Evolutionary conservation across 805 yeast genomes (phyloP).

Genomic region (Cyberlindnera meyerae): DNA sequence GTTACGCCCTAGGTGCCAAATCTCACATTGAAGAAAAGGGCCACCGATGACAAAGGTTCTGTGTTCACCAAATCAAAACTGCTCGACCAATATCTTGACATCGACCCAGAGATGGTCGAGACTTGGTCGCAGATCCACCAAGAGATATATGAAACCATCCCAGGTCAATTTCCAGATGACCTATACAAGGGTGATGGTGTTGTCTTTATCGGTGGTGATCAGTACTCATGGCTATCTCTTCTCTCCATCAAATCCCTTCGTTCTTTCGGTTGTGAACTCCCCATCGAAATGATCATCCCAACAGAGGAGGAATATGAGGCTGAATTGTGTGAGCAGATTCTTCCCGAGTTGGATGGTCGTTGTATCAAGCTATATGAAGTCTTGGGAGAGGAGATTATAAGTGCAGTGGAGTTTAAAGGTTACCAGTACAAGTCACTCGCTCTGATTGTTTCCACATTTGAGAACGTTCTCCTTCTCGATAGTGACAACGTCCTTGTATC

Average conservation of each 20-base stretch:
- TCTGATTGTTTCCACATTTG: conserved; percentile 68
- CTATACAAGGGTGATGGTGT: conserved; percentile 20
- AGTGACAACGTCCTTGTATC: conserved; percentile 62
- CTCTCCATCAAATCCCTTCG: conserved; percentile 45
- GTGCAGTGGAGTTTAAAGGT: conserved; percentile 47
- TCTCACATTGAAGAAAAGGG: conserved; percentile 12
- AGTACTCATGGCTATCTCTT: conserved; percentile 49
- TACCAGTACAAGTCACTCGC: conserved; percentile 75
- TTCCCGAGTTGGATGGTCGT: conserved; percentile 56
- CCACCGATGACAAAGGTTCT: conserved; percentile 45
- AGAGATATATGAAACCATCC: conserved; percentile 40
- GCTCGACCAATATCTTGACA: conserved; percentile 10
- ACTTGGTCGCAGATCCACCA: conserved; percentile 41
- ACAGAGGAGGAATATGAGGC: conserved; percentile 61
- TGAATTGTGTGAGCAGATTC: conserved; percentile 52
- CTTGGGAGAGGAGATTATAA: conserved; percentile 51
- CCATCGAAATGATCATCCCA: conserved; percentile 71
- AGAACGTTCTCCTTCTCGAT: conserved; percentile 68
- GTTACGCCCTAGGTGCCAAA: conserved; percentile 14
- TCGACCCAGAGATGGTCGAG: conserved; percentile 31
- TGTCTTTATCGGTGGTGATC: conserved; percentile 45
- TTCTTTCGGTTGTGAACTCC: conserved; percentile 47
- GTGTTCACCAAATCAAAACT: conserved; percentile 37
- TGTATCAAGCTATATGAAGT: conserved; percentile 61
- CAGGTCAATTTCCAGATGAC: conserved; percentile 29